Evolutionary conservation across 2,329 filamentous ascomycete genomes (phyloP).

Genomic region (Escovopsis sp.): DNA sequence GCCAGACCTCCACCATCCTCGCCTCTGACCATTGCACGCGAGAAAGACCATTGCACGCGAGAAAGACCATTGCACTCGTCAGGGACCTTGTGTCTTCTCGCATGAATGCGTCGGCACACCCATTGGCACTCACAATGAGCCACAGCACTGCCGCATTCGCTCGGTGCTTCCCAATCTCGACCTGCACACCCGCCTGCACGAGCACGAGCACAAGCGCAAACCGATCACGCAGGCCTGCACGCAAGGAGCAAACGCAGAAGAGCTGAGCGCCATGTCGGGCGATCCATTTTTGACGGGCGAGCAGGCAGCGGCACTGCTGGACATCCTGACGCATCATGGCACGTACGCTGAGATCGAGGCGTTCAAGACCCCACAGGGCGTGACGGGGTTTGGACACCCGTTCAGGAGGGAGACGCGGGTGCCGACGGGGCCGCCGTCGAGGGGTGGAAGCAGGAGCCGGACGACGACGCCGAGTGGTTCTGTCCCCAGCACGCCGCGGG

Average conservation of each 20-base stretch:
- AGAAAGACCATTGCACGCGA: no score
- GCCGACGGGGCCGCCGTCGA: conserved; percentile 1
- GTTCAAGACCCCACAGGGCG: conserved; percentile 50
- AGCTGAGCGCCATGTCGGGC: no score
- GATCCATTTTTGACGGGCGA: conserved; percentile 12
- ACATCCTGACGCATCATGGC: conserved; percentile 44
- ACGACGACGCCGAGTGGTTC: conserved; percentile 11
- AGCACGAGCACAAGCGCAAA: conserved; percentile 8
- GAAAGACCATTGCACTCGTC: no score
- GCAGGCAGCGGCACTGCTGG: conserved; percentile 39
- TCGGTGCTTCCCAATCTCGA: no score
- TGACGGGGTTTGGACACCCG: conserved; percentile 54
- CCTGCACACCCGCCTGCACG: conserved; percentile 1
- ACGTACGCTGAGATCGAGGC: conserved; percentile 54
- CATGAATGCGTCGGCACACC: no score
- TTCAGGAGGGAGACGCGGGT: conserved; percentile 28
- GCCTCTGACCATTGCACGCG: no score
- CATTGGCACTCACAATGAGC: no score
- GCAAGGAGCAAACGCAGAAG: no score
- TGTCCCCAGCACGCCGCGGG: conserved; percentile 13
- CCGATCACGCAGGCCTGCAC: no score
- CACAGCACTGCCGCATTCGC: no score
- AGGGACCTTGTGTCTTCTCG: no score
- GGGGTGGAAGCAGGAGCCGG: conserved; percentile 8
- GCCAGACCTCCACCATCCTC: no score